Percentiles rank a stretch among this genome's conserved stretches.
These are phyloP conservation scores for Colletotrichum falcatum DNA, from an alignment of 2,329 filamentous ascomycete genomes.

Conservation along the genomic window DNA sequence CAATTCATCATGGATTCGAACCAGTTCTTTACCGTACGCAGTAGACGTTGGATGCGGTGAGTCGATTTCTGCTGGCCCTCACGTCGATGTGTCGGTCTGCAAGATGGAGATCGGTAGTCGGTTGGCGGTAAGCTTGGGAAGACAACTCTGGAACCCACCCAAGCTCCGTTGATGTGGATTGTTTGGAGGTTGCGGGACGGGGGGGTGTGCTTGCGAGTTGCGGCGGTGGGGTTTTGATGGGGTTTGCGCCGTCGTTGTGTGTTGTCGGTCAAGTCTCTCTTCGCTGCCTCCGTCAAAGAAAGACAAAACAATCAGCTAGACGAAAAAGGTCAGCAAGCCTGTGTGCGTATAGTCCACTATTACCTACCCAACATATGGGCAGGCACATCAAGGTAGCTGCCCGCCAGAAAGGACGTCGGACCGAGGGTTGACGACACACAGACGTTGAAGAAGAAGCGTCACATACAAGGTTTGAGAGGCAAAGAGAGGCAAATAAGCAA, in stretches of 20 bases:
- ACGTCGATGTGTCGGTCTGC: conserved; percentile 1
- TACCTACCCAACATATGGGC: conserved; percentile 1
- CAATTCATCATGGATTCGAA: neutral
- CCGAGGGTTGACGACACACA: neutral
- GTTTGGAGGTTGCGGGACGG: conserved; percentile 16
- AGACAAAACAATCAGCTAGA: neutral
- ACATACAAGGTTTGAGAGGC: neutral
- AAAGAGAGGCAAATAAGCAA: neutral
- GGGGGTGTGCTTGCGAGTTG: neutral
- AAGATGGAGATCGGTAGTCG: neutral
- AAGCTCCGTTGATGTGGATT: conserved; percentile 27
- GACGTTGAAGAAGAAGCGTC: neutral
- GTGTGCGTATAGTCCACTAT: no score
- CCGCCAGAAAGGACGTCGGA: neutral
- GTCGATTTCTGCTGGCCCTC: neutral
- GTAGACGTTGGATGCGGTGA: conserved; percentile 4
- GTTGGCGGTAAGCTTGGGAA: conserved; percentile 12
- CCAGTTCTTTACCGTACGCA: no score
- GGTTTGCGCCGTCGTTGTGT: neutral
- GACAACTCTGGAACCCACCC: conserved; percentile 8
- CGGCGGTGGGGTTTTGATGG: neutral
- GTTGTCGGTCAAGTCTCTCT: neutral
- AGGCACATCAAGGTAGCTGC: neutral
- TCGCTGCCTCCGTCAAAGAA: neutral
- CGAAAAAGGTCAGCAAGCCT: neutral